Base-by-base conservation (phyloP, 768 basidiomycete species). In the Lyophyllum decastes region DNA sequence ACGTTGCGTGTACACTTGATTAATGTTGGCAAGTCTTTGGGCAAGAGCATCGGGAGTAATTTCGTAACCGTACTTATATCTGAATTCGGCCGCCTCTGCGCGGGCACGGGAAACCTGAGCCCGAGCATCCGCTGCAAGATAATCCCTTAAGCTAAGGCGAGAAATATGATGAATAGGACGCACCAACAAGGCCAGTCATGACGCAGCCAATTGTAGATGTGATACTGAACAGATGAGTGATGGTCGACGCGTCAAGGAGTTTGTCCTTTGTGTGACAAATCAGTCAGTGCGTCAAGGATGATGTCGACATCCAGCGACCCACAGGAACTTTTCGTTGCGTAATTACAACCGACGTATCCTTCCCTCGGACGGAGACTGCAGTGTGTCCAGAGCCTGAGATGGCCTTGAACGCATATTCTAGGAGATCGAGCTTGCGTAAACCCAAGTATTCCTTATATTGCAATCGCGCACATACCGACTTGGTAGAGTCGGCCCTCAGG, bases 391-490 rank as follows among this genome's bases (percentile, higher is more conserved):
- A 94, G 54, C 94, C 94, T 61, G 95, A 94, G 72, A 98, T 98
- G 48, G 97, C 97, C 76, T 98, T 99, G 88, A 98, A 98, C 25
- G 97, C 96, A 82, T 98, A 98, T 78, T 98, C 95, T 98, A 66
- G 35, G 16, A 60, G 12, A 51, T 52, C 33, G 60, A 54, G 54
- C 21, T 26, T 57, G 58, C 61, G 58, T 65, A 52, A 56, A 59
- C 50, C 55, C 21, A 34, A 41, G 40, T 43, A 40, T 51, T 44
- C 52, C 46, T 45, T 49, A 24, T 27, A 35, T 58, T 48, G 47
- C 17, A 26, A 55, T 53, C 35, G 17, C 44, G 44, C 14, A 55
- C 54, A 48, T 90, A 92, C 94, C 97, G 71, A 98, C 96, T 95
- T 99, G 97, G 71, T 98, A 99, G 58, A 99, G 78, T 55, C 96